Conservation (phyloP, 352 stramenopile species). For the Thraustochytrium striatum region DNA sequence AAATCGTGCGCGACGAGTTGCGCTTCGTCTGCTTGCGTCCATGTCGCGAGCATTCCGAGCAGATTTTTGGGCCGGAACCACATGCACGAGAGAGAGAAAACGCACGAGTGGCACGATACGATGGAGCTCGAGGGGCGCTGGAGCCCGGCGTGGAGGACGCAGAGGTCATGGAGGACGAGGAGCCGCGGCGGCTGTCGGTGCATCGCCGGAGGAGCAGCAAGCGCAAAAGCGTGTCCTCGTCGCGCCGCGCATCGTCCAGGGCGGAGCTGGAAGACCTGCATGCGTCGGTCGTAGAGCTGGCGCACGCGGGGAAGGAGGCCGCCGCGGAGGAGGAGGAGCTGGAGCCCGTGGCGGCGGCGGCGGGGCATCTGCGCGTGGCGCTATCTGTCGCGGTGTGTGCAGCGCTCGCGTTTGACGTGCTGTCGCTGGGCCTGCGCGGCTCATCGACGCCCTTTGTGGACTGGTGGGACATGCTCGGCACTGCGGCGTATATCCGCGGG, state of each 20-base stretch:
- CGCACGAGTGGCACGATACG: too few relatives aligned
- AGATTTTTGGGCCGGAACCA: too few relatives aligned
- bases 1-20: too few relatives aligned
- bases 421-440: not conserved
- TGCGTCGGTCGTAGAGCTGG: too few relatives aligned
- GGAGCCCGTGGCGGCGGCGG: not conserved
- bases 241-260: too few relatives aligned
- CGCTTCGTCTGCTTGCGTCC: too few relatives aligned
- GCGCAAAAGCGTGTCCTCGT: too few relatives aligned
- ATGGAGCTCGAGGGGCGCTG: too few relatives aligned
- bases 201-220: not conserved
- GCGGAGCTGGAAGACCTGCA: too few relatives aligned
- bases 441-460: conserved; percentile 15
- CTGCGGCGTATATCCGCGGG: conserved; percentile 9
- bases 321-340: not conserved
- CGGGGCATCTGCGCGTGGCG: conserved; percentile 1
- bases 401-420: not conserved
- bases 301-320: not conserved
- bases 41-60: too few relatives aligned
- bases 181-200: not conserved
- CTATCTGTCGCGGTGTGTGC: not conserved
- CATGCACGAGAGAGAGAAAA: too few relatives aligned
- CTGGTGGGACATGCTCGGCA: conserved; percentile 47
- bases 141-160: not conserved
- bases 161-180: not conserved